Conservation (phyloP, 176 grass and related monocot species). For the Cenchrus purpureus region DNA sequence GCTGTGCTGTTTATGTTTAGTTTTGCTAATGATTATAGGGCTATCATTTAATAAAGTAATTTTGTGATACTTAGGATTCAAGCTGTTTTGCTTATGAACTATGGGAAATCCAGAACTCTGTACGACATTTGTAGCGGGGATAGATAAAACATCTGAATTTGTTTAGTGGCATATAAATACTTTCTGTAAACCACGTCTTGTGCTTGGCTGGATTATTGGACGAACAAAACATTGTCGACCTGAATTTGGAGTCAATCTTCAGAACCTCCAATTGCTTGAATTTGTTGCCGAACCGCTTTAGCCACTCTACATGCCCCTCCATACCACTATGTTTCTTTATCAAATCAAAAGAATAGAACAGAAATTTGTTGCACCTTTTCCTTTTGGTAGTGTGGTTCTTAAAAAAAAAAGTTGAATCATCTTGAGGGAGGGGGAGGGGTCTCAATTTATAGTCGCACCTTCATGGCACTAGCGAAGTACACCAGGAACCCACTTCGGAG, state of each 20-base stretch:
- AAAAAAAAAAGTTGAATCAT: slow-evolving; percentile 5
- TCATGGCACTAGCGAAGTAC: neutral
- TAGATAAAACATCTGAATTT: neutral
- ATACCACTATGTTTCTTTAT: neutral
- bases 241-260: neutral
- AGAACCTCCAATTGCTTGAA: neutral
- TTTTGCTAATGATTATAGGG: slow-evolving; percentile 2
- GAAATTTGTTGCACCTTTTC: slow-evolving; percentile 20
- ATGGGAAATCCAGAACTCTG: neutral
- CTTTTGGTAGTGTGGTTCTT: neutral
- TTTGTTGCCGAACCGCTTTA: neutral
- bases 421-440: neutral
- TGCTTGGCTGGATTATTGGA: neutral
- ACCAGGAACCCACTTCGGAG: neutral
- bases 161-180: neutral
- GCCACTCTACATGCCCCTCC: neutral
- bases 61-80: neutral
- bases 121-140: neutral
- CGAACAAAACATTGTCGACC: neutral
- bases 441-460: neutral
- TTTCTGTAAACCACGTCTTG: neutral
- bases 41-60: neutral
- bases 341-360: too few species aligned
- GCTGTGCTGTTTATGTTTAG: neutral
- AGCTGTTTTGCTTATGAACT: slow-evolving; percentile 5